Percentiles rank a stretch among this genome's conserved stretches.
phyloP scores from a whole-genome alignment of 2,329 filamentous ascomycete genomes.

The Hypocrella siamensis region DNA sequence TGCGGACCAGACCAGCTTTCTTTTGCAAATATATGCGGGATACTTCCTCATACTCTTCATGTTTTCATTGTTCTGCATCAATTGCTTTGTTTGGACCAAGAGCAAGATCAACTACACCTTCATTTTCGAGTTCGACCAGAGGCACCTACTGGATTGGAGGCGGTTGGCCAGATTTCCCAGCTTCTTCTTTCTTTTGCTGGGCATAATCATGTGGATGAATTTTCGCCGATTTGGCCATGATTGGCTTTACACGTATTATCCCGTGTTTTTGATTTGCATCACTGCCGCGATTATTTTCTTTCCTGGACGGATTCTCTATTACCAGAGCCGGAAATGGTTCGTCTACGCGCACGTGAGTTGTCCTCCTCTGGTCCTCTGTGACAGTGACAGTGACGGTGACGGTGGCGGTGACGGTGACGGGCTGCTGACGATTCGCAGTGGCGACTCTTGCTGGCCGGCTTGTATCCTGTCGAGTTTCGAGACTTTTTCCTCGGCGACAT shows the following conservation, averaged over 20 bases:
- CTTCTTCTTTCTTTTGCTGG: constrained; percentile 64
- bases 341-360: constrained; percentile 66
- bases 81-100: constrained; percentile 67
- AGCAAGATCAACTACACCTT: constrained; percentile 92
- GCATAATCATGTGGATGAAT: constrained; percentile 78
- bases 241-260: constrained; percentile 70
- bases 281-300: constrained; percentile 56
- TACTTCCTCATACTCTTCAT: constrained; percentile 76
- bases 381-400: no score
- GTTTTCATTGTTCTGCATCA: constrained; percentile 69
- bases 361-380: no score
- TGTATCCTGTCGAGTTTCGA: constrained; percentile 89
- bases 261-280: constrained; percentile 60
- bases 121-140: constrained; percentile 88
- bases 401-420: no score
- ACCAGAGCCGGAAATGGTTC: constrained; percentile 71
- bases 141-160: constrained; percentile 78
- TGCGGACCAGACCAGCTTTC: constrained; percentile 42
- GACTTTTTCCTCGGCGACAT: constrained; percentile 98
- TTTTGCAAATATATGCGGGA: constrained; percentile 82
- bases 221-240: constrained; percentile 55
- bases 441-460: constrained; percentile 67
- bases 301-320: constrained; percentile 58
- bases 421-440: constrained; percentile 33
- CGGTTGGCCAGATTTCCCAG: constrained; percentile 76